Conservation (phyloP, 2,329 filamentous ascomycete genomes). For the Calonectria hawksworthii region DNA sequence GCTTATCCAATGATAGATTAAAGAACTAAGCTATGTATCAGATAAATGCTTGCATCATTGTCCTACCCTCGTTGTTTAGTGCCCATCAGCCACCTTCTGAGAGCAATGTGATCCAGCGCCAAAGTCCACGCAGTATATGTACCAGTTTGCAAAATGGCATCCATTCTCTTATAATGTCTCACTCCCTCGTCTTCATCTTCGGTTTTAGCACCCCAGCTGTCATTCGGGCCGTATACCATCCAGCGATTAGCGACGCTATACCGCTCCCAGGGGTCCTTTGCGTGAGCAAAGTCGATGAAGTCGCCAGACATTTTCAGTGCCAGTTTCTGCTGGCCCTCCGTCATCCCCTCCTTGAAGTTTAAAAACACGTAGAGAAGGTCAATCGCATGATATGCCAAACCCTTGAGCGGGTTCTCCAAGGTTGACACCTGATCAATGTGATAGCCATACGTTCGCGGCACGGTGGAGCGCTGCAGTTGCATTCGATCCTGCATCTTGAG, state of each 20-base stretch:
- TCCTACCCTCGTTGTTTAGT: neutral
- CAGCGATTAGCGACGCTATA: neutral
- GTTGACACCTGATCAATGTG: slow-evolving; percentile 34
- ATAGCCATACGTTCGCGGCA: slow-evolving; percentile 28
- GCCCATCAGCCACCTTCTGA: neutral
- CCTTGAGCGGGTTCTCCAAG: slow-evolving; percentile 23
- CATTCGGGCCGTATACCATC: slow-evolving; percentile 32
- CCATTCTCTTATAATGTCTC: slow-evolving; percentile 28
- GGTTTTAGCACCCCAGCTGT: neutral
- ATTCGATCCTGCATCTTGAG: slow-evolving; percentile 33
- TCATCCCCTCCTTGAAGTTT: slow-evolving; percentile 27
- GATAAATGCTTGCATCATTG: neutral
- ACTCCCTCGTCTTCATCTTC: slow-evolving; percentile 31
- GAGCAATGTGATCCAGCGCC: neutral
- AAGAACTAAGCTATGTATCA: too few species aligned
- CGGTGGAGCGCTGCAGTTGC: neutral
- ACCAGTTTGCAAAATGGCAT: neutral
- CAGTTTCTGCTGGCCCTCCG: slow-evolving; percentile 16
- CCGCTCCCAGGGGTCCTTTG: slow-evolving; percentile 29
- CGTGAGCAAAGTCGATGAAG: slow-evolving; percentile 33
- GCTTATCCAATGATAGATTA: too few species aligned
- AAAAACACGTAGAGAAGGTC: slow-evolving; percentile 33
- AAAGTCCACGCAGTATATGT: neutral
- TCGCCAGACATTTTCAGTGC: slow-evolving; percentile 14
- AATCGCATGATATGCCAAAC: slow-evolving; percentile 29